Base-by-base conservation (phyloP, 768 basidiomycete genomes). In the Rhodotorula sphaerocarpa region DNA sequence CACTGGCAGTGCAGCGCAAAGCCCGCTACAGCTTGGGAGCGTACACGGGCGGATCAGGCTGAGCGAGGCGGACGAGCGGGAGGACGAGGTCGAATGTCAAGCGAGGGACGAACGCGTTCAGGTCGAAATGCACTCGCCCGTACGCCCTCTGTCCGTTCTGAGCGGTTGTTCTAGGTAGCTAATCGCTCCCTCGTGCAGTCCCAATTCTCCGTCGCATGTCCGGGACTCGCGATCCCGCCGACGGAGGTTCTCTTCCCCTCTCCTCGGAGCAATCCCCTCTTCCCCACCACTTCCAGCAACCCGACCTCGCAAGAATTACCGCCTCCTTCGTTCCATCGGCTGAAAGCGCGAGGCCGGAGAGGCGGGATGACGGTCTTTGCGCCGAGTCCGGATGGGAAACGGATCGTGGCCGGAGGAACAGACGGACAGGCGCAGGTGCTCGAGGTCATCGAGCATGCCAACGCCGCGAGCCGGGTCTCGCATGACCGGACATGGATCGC, bases 1-100 rank as follows among this genome's bases (percentile, higher is more conserved):
- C 16, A 16, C n/a, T 10, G 15, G 14, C 20, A 15, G 34, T 7
- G 21, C 2, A 14, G 2, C 25, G n/a, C 6, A 46, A n/a, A n/a
- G n/a, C n/a, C n/a, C n/a, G n/a, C n/a, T n/a, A 20, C 16, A 25
- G 42, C 5, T 9, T 16, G 4, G n/a, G 18, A 78, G 77, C 6
- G 80, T 86, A 1, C 87, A 89, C 70, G 82, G 83, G 0, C 85
- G 83, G 75, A 78, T 86, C 28, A 74, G 76, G 30, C 80, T 82
- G 7, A 73, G 77, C 46, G 76, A 84, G 33, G 74, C 74, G 18
- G 79, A 84, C 62, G 72, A 67, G 14, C 76, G 81, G 12, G 76
- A 78, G 3, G 78, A 85, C 7, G 73, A 75, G 20, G 74, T 84
- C 9, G 76, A 74, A 6, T 68, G 79, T 7, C n/a, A 11, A n/a